Evolutionary conservation across 139 green algal species (phyloP).

Genomic region (Ostreobium quekettii): DNA sequence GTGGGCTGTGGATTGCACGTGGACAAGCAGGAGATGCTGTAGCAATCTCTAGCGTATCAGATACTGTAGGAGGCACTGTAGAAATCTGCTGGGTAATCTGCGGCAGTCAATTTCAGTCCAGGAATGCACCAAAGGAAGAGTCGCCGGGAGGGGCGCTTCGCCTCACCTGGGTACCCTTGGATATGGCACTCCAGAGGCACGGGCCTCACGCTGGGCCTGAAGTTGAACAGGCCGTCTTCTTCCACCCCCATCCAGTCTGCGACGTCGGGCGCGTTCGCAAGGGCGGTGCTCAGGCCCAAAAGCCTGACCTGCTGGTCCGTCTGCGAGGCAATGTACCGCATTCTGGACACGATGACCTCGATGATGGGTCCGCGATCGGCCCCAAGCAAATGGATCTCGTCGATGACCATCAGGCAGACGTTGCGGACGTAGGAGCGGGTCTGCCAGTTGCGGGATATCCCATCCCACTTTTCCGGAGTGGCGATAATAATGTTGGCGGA

Average conservation of each 20-base stretch:
- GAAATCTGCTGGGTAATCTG: too few relatives aligned
- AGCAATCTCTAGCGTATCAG: too few relatives aligned
- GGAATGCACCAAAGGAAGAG: too few relatives aligned
- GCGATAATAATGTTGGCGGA: constrained; percentile 88
- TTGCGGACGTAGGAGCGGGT: constrained; percentile 59
- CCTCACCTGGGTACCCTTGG: constrained; percentile 67
- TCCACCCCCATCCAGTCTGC: constrained; percentile 87
- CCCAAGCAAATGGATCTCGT: constrained; percentile 97
- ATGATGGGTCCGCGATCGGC: constrained; percentile 88
- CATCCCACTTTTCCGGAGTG: constrained; percentile 98
- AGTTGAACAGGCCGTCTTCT: constrained; percentile 88
- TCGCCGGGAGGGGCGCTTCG: too few relatives aligned
- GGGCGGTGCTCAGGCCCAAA: constrained; percentile 88
- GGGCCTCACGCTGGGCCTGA: constrained; percentile 87
- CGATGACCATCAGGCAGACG: constrained; percentile 91
- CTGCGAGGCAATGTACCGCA: constrained; percentile 76
- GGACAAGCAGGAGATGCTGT: too few relatives aligned
- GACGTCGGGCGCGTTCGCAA: constrained; percentile 92
- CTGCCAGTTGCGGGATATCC: constrained; percentile 86
- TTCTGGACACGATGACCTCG: constrained; percentile 87
- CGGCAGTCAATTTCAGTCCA: too few relatives aligned
- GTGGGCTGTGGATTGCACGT: too few relatives aligned
- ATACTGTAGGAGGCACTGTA: too few relatives aligned
- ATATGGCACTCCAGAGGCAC: constrained; percentile 95
- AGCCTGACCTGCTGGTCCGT: constrained; percentile 66